phyloP scores from a whole-genome alignment of 768 basidiomycete species.

The Lactarius evosmus region DNA sequence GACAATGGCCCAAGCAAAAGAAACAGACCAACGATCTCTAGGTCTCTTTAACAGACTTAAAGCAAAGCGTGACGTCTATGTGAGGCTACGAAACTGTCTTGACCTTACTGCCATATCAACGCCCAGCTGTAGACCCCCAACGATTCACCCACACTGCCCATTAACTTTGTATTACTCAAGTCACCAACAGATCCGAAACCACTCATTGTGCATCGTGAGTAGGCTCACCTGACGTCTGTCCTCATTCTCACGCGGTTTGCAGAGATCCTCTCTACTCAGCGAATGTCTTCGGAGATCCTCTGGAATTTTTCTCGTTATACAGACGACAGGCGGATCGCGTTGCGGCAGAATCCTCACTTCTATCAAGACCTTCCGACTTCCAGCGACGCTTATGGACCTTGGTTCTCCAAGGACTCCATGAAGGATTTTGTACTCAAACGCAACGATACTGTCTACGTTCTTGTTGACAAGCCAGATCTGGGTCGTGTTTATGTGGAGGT shows the following conservation, averaged over 20 bases:
- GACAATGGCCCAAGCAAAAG: constrained; percentile 4
- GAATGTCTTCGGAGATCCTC: constrained; percentile 3
- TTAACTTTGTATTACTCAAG: constrained; percentile 5
- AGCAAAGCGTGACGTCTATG: not conserved
- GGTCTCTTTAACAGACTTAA: constrained; percentile 2
- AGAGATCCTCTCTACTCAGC: not conserved
- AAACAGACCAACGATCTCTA: constrained; percentile 1
- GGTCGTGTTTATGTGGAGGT: not conserved
- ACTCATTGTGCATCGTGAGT: constrained; percentile 7
- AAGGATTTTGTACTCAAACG: not conserved
- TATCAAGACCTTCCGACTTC: constrained; percentile 1
- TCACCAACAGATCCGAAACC: not conserved
- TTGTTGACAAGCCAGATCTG: not conserved
- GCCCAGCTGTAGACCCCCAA: not conserved
- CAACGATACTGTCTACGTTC: constrained; percentile 10
- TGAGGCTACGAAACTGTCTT: not conserved
- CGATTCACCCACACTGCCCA: not conserved
- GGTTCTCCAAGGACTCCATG: not conserved
- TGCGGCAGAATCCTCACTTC: constrained; percentile 8
- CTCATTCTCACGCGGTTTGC: not conserved
- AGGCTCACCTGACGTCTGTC: not conserved
- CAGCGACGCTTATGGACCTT: not conserved
- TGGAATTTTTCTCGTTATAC: constrained; percentile 10
- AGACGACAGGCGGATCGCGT: not conserved
- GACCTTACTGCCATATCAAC: not conserved